Evolutionary conservation across 305 asterid genomes (phyloP).

Genomic region (Withania somnifera): DNA sequence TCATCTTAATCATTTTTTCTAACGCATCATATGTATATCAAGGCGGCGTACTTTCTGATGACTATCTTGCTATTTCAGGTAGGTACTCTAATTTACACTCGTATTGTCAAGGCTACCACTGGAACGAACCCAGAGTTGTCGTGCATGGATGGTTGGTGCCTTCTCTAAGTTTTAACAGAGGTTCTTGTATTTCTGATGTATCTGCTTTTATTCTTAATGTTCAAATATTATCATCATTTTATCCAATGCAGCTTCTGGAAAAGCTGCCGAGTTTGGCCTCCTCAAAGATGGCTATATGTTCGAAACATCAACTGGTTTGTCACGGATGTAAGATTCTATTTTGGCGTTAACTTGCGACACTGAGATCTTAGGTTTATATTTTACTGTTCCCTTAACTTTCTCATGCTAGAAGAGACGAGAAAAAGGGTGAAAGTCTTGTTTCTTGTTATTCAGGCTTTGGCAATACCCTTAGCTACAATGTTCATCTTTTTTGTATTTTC

Average conservation of each 20-base stretch:
- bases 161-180: neutral
- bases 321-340: slow-evolving; percentile 52
- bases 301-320: slow-evolving; percentile 84
- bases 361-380: neutral
- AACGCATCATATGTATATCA: slow-evolving; percentile 1
- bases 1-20: neutral
- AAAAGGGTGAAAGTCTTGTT: neutral
- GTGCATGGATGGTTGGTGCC: slow-evolving; percentile 86
- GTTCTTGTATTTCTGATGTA: neutral
- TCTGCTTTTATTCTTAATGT: neutral
- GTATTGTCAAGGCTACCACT: slow-evolving; percentile 72
- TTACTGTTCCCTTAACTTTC: neutral
- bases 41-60: slow-evolving; percentile 1
- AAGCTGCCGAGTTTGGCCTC: slow-evolving; percentile 85
- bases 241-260: slow-evolving; percentile 48
- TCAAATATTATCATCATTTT: slow-evolving; percentile 7
- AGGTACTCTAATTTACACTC: slow-evolving; percentile 79
- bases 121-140: slow-evolving; percentile 96
- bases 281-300: slow-evolving; percentile 89
- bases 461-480: neutral
- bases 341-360: neutral
- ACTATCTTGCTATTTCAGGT: slow-evolving; percentile 37
- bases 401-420: neutral
- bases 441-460: neutral
- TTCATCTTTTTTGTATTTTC: slow-evolving; percentile 6